A percentile compares a stretch with the other conserved stretches of the same genome.
Conservation (phyloP, 2,329 filamentous ascomycete genomes). For the Paracoccidioides brasiliensis region DNA sequence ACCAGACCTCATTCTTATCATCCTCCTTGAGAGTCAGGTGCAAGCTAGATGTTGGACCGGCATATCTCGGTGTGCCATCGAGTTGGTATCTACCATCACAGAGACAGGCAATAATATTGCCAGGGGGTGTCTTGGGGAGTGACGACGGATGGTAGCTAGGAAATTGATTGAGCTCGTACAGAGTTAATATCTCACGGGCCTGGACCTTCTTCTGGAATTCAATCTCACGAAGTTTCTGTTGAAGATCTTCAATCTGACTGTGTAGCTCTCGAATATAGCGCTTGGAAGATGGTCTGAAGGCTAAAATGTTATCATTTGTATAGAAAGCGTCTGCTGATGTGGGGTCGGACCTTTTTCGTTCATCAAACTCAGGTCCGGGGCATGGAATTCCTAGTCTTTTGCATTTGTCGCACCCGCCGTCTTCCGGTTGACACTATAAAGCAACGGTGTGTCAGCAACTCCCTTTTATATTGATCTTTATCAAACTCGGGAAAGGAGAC, state of each 20-base stretch:
- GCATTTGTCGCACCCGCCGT: conserved; percentile 7
- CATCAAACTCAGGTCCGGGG: conserved; percentile 6
- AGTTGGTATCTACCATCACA: conserved; percentile 6
- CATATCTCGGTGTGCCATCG: not conserved
- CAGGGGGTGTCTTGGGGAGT: not conserved
- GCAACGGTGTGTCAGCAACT: not conserved
- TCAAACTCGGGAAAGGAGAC: not conserved
- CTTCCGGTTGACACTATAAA: conserved; percentile 3
- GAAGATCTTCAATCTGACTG: conserved; percentile 8
- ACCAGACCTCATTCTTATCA: conserved; percentile 1
- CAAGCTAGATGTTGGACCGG: conserved; percentile 6
- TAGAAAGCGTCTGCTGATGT: not conserved
- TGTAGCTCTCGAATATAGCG: conserved; percentile 9
- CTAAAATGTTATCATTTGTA: not conserved
- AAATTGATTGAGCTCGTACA: conserved; percentile 5
- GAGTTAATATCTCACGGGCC: not conserved
- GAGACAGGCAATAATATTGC: conserved; percentile 4
- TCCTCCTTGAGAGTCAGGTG: conserved; percentile 3
- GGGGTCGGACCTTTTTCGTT: conserved; percentile 3
- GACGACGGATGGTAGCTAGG: conserved; percentile 1
- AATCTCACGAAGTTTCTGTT: conserved; percentile 7
- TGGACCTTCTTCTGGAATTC: not conserved
- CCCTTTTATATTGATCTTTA: not conserved
- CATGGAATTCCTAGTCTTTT: conserved; percentile 6
- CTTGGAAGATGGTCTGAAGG: conserved; percentile 9